Evolutionary conservation across 2,329 filamentous ascomycete species (phyloP).

Genomic region (Paracamarosporium sp.): DNA sequence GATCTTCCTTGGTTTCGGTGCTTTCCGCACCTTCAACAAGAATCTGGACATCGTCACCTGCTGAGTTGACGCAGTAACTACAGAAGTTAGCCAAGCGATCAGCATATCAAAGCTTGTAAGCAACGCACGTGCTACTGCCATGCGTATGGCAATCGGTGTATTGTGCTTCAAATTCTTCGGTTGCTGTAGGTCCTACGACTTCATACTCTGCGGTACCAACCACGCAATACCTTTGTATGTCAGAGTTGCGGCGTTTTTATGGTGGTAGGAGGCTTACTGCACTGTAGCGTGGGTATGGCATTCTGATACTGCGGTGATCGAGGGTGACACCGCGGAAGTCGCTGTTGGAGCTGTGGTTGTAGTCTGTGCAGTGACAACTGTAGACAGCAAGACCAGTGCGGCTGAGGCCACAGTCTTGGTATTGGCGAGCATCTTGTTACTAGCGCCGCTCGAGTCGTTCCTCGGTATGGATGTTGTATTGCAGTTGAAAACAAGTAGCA

Average conservation of each 20-base stretch:
- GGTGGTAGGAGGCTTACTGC: slow-evolving; percentile 43
- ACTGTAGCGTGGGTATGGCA: slow-evolving; percentile 59
- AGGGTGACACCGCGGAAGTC: slow-evolving; percentile 18
- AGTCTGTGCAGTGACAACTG: slow-evolving; percentile 23
- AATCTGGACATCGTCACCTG: slow-evolving; percentile 68
- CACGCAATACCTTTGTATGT: slow-evolving; percentile 51
- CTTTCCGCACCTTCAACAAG: slow-evolving; percentile 46
- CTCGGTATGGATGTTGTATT: background rate
- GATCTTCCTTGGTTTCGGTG: slow-evolving; percentile 25
- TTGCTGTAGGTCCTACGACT: slow-evolving; percentile 61
- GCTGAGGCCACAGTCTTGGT: slow-evolving; percentile 11
- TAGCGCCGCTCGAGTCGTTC: background rate
- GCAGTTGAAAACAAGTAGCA: background rate
- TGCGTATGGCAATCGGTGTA: slow-evolving; percentile 73
- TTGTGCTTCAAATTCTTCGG: slow-evolving; percentile 62
- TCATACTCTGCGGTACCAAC: slow-evolving; percentile 52
- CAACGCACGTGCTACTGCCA: slow-evolving; percentile 61
- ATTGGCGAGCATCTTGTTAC: slow-evolving; percentile 12
- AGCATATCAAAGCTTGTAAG: background rate
- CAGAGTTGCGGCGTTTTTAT: slow-evolving; percentile 10
- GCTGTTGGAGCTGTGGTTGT: slow-evolving; percentile 17
- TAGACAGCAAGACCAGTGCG: slow-evolving; percentile 8
- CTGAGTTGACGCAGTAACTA: slow-evolving; percentile 68
- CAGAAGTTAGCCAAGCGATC: background rate
- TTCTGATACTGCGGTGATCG: slow-evolving; percentile 57